phyloP scores from a whole-genome alignment of 225 moss, liverwort and hornwort species.

The Thuidium tamariscinum region DNA sequence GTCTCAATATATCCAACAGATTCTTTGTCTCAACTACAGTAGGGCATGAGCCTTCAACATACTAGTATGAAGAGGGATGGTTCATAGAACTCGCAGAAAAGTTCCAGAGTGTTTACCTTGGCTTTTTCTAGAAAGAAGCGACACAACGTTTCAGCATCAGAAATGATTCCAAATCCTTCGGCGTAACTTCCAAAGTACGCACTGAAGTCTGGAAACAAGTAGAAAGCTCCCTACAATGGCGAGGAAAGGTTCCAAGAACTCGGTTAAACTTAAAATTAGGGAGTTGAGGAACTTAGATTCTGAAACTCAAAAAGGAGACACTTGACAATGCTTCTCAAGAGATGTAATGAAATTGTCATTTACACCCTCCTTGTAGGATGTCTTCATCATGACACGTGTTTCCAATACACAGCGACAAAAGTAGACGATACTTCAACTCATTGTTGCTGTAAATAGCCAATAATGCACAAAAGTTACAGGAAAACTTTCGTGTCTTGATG shows the following conservation, averaged over 20 bases:
- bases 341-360: background rate
- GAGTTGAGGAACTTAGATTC: background rate
- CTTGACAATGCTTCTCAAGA: background rate
- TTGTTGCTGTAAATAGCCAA: background rate
- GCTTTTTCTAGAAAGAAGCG: slow-evolving; percentile 90
- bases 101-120: slow-evolving; percentile 28
- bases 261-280: background rate
- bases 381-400: background rate
- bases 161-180: slow-evolving; percentile 79
- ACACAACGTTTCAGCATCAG: slow-evolving; percentile 77
- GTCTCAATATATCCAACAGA: background rate
- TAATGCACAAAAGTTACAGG: background rate
- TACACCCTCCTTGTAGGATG: background rate
- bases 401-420: background rate
- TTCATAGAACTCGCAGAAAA: background rate
- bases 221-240: slow-evolving; percentile 79
- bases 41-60: background rate
- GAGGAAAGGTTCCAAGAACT: background rate
- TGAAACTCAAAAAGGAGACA: background rate
- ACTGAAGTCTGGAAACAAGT: slow-evolving; percentile 96
- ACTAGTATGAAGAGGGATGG: background rate
- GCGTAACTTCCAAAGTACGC: slow-evolving; percentile 66
- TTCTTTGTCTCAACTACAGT: background rate
- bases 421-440: background rate
- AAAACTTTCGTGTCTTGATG: background rate